Base-by-base conservation (phyloP, 768 basidiomycete genomes). In the Phlegmacium glaucopus region DNA sequence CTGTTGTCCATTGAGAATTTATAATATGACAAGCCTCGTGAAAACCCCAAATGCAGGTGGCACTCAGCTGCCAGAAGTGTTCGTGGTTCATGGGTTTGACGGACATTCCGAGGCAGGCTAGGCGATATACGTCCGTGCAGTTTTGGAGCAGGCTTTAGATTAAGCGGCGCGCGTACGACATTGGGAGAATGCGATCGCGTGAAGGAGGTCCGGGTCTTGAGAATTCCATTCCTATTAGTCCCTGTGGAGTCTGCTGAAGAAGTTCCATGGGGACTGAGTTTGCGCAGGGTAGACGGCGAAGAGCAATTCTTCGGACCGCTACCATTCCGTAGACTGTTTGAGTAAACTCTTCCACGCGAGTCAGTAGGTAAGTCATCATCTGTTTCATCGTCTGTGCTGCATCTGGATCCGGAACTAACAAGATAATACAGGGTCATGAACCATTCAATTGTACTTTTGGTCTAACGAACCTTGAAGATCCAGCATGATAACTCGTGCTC, bases 401-500 rank as follows among this genome's bases (percentile, higher is more conserved):
- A 65, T 38, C 71, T 67, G 10, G 78, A 78, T 38, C 72, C 76
- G 16, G 83, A 75, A 52, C 82, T 79, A 50, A n/a, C 47, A 29
- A 18, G 6, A 29, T 30, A 39, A 2, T 22, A 35, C 30, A 42
- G n/a, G 25, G 42, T 49, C 18, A 25, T 34, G 18, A 16, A 43
- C 18, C 8, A 30, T 18, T 25, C 29, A 34, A 26, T 38, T 34
- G 29, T 44, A 39, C 10, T 25, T 29, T 22, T 39, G 26, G 3
- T n/a, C 45, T n/a, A 37, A 57, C 78, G 52, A 57, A 86, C 87
- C 85, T 81, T 9, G 88, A 90, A 28, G 88, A 88, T 38, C 90
- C 90, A 25, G 84, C 90, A 49, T 90, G 85, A 66, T 92, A 92
- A 55, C 89, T 91, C 10, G 89, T 90, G 59, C 87, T 92, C 83